These are phyloP conservation scores for Bassia scoparia DNA, from an alignment of 148 eudicot genomes.

Conservation along the genomic window DNA sequence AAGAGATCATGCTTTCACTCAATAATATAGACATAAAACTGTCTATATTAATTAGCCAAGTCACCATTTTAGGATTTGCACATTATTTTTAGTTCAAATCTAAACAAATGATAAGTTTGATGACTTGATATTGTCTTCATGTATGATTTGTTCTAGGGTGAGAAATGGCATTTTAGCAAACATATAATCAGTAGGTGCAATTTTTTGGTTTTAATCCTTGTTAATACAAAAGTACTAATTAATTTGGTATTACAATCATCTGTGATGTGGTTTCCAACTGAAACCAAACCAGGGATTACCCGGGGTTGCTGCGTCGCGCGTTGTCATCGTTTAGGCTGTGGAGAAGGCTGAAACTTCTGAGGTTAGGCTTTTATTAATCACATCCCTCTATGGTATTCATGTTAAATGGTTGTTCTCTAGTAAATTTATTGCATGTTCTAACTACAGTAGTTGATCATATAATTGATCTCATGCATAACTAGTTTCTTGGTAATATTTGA, in stretches of 20 bases:
- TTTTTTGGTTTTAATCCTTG: not conserved
- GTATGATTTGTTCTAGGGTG: not conserved
- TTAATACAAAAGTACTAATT: not conserved
- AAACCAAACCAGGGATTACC: constrained; percentile 36
- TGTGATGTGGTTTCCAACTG: constrained; percentile 23
- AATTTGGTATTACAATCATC: not conserved
- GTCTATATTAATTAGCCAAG: constrained; percentile 13
- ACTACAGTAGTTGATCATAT: no score
- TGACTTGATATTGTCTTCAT: no score
- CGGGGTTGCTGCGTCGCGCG: constrained; percentile 31
- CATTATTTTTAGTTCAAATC: constrained; percentile 16
- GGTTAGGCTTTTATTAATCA: constrained; percentile 27
- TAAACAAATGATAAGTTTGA: not conserved
- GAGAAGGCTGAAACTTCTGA: constrained; percentile 27
- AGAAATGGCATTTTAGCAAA: not conserved
- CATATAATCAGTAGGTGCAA: not conserved
- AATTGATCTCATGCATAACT: no score
- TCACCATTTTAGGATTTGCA: constrained; percentile 5
- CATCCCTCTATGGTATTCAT: not conserved
- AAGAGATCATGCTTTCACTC: constrained; percentile 29
- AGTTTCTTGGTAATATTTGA: no score
- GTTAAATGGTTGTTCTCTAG: no score
- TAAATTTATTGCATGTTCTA: no score
- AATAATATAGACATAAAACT: not conserved
- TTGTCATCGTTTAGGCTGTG: constrained; percentile 29